Evolutionary conservation across 2,329 filamentous ascomycete genomes (phyloP).

Genomic region (Xylaria sp.): DNA sequence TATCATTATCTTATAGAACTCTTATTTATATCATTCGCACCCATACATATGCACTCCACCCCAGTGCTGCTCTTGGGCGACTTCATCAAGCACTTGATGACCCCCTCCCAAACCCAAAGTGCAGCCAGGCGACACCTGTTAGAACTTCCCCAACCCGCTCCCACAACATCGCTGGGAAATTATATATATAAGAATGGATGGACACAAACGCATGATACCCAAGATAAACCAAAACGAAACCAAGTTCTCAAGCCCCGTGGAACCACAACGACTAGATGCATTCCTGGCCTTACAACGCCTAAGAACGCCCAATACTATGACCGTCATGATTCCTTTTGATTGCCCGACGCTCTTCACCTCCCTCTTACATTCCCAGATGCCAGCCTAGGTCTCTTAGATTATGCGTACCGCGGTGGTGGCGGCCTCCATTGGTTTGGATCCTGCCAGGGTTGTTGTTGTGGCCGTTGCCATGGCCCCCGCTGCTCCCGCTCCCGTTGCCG

Average conservation of each 20-base stretch:
- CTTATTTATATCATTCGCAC: too few relatives aligned
- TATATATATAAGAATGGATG: background rate
- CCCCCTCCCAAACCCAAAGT: too few relatives aligned
- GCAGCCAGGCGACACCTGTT: background rate
- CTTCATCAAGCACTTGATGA: too few relatives aligned
- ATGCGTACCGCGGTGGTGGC: constrained; percentile 27
- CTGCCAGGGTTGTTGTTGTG: constrained; percentile 18
- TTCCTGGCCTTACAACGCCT: background rate
- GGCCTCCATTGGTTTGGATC: constrained; percentile 21
- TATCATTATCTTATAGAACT: too few relatives aligned
- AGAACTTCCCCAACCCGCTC: too few relatives aligned
- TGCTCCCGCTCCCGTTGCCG: constrained; percentile 10
- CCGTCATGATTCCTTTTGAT: constrained; percentile 12
- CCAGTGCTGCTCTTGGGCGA: too few relatives aligned
- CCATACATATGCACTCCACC: too few relatives aligned
- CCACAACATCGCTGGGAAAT: background rate
- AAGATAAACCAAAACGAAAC: background rate
- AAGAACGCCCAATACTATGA: constrained; percentile 1
- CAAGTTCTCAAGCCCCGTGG: background rate
- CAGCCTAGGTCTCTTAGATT: constrained; percentile 22
- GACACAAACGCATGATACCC: background rate
- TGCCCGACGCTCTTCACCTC: constrained; percentile 1
- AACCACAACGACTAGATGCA: background rate
- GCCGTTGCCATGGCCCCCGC: constrained; percentile 11
- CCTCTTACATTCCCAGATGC: constrained; percentile 17